Evolutionary conservation across 148 eudicot species (phyloP), one percentile per base, ranked within the genome.

Genomic region (Camellia lanceoleosa): DNA sequence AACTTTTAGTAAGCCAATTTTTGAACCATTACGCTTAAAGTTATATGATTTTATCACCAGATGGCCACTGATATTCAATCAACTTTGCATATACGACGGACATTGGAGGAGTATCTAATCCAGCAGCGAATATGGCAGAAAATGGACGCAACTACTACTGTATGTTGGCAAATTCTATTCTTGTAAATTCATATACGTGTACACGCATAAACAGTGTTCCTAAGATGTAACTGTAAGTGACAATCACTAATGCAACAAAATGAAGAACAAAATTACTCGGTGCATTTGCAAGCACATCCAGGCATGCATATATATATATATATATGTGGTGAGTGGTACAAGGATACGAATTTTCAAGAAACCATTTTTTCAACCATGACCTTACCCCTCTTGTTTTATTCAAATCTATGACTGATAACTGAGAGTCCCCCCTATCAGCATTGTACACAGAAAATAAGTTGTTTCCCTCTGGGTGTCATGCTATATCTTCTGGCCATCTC

Each of bases 401-500:
- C 77, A 91, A 84, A 83, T 93, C 83, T 80, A 96, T 73, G 54
- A 96, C 83, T 49, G 98, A 88, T 84, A 93, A 88, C 87, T 96
- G 99, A 78, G 94, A 86, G 81, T 96, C 99, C 79, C 97, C 97
- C 71, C 88, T 90, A 89, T 96, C 99, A 60, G 98, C 98, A 86
- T 71, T 89, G 74, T 93, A 96, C 46, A 90, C 99, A 66, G 92
- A 84, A 79, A 93, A 71, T 64, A 96, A 71, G 78, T 86, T 85
- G 79, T 67, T 84, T 65, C 99, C 99, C 49, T 84, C 90, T n/a
- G 98, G 99, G 84, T 93, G 99, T 97, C 98, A 96, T 46, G 99
- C 92, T 80, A 93, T 86, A 88, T 96, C 99, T 91, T 96, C 99
- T 49, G 99, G 95, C 99, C 99, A 96, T 86, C 98, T 91, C 85